Evolutionary conservation across 176 grass and related monocot species (phyloP), one percentile per base, ranked within the genome.

Genomic region (Carex cristatella): DNA sequence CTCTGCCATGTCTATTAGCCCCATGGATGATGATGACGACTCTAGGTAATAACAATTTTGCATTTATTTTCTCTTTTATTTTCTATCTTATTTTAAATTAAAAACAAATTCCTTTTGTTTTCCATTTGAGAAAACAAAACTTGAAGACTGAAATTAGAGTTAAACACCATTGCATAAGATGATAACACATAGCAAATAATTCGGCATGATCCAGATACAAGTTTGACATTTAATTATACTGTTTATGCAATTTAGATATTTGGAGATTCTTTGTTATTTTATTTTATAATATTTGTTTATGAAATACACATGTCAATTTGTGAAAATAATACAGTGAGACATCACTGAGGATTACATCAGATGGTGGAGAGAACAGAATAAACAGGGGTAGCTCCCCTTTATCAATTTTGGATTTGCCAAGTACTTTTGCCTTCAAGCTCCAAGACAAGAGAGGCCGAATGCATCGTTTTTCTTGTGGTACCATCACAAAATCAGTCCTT

Each of bases 401-500:
- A 59, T 44, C 83, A 4, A 83, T 60, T 27, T 81, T 83, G 2
- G 69, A 51, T 10, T 15, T 59, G 65, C 76, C 86, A 49, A 75
- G 81, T 35, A 63, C 18, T 58, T 94, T 97, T 85, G 62, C 88
- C 0, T 97, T 97, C 85, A 97, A 94, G 85, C 92, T 97, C 18
- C 85, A 89, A 85, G 92, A 94, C 85, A 86, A 53, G 54, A 86
- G 57, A 72, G 92, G 92, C 7, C 61, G 88, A 61, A 94, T 94
- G 88, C 94, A 94, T 64, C 84, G 94, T 61, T 97, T 94, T 42
- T 84, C 58, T 76, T 97, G 92, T 18, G 91, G 91, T 97, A 88
- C 31, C 5, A 49, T 38, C 33, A 5, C 35, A 48, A 65, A 64
- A 65, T 23, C 1, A 65, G 10, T 33, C 12, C 2, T 7, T 27